Evolutionary conservation across 1,284 basidiomycete species (phyloP).

Genomic region (Malassezia restricta): DNA sequence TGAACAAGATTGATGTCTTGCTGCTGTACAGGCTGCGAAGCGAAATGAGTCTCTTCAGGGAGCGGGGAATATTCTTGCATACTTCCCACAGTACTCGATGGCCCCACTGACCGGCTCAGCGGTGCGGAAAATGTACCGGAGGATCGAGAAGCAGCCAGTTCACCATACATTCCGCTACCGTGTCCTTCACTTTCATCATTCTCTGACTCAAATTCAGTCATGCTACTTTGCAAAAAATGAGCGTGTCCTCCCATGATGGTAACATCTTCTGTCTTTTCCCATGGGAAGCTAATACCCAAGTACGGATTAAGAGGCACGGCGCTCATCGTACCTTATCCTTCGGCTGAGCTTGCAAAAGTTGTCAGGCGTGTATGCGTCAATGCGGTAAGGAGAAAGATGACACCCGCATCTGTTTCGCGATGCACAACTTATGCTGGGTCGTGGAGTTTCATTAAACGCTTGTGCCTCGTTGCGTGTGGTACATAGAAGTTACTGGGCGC

Average conservation of each 20-base stretch:
- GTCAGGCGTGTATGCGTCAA: too few relatives aligned
- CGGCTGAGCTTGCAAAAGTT: too few relatives aligned
- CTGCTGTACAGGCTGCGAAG: too few relatives aligned
- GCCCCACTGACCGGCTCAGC: background rate
- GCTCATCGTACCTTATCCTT: too few relatives aligned
- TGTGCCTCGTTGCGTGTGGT: too few relatives aligned
- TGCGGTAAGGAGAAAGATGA: too few relatives aligned
- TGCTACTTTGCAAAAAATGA: background rate
- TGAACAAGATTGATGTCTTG: background rate
- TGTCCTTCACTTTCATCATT: background rate
- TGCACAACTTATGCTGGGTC: too few relatives aligned
- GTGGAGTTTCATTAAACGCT: too few relatives aligned
- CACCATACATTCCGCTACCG: background rate
- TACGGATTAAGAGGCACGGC: background rate
- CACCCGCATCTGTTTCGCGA: too few relatives aligned
- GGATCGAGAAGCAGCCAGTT: background rate
- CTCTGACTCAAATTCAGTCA: slow-evolving; percentile 8
- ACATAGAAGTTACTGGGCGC: too few relatives aligned
- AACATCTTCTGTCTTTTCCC: background rate
- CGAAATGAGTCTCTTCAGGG: background rate
- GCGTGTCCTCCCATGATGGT: slow-evolving; percentile 4
- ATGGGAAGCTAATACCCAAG: slow-evolving; percentile 8
- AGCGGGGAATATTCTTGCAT: background rate
- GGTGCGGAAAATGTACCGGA: background rate
- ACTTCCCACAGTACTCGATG: background rate